Base-by-base conservation (phyloP, 2,329 filamentous ascomycete species). In the Pseudogymnoascus sp. region DNA sequence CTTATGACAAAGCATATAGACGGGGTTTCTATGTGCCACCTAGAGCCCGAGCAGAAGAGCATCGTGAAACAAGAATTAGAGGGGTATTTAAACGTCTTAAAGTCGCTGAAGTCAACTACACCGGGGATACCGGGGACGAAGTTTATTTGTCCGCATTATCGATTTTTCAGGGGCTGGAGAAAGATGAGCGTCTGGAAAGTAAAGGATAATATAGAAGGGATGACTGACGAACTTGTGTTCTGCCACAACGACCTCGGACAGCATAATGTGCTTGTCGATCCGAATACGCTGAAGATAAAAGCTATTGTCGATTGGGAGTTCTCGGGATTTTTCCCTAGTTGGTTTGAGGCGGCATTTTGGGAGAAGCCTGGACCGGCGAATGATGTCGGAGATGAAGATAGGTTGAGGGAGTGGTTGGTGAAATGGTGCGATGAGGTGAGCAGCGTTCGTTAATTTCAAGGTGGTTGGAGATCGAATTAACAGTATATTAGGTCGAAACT, bases 271-370 rank as follows among this genome's bases (percentile, higher is more conserved):
- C 66, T 71, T 33, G 67, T 71, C 26, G 66, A 70, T 60, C 70
- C 69, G 13, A 58, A 69, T 1, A 71, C 70, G 4, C 62, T 74
- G 39, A 71, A 73, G 44, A 72, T 76, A 9, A 63, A 59, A 1
- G 73, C 70, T 7, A 73, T 75, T 36, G 68, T 76, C 15, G 74
- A 75, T 58, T 76, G 74, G 74, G 74, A 77, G 61, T 74, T 73
- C 63, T 70, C 70, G 9, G 74, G 72, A 21, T 74, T 71, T 67
- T 76, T 64, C 64, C 73, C 71, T n/a, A 60, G 61, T 36, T 64
- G 62, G 58, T 75, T 71, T 58, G 70, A 71, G 62, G 59, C 60
- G 60, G 64, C 61, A 11, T 67, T 66, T 41, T 70, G 36, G 29
- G 39, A 39, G 44, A 54, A 59, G 10, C 40, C 29, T 3, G 54